These are phyloP conservation scores for Arxiozyma telluris DNA, from an alignment of 1,139 yeast species.

Conservation along the genomic window DNA sequence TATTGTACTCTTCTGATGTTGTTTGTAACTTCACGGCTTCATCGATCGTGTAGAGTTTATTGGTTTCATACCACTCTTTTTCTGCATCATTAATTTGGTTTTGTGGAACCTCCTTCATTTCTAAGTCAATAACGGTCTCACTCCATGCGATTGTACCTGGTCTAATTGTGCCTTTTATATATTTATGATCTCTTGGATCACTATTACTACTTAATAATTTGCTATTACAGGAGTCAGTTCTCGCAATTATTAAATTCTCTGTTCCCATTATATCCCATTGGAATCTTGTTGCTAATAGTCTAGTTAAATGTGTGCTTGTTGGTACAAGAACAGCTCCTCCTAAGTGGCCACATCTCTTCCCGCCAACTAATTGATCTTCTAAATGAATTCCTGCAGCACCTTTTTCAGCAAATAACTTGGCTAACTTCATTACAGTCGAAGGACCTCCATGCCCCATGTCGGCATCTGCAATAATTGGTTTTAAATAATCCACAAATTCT, in stretches of 20 bases:
- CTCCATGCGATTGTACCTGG: slow-evolving; percentile 38
- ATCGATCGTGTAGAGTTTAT: slow-evolving; percentile 39
- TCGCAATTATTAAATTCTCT: slow-evolving; percentile 49
- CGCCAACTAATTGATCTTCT: slow-evolving; percentile 58
- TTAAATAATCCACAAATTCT: slow-evolving; percentile 39
- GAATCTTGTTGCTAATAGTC: slow-evolving; percentile 51
- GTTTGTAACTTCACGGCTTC: slow-evolving; percentile 38
- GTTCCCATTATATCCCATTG: slow-evolving; percentile 61
- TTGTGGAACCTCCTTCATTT: slow-evolving; percentile 29
- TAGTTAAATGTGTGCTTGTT: slow-evolving; percentile 46
- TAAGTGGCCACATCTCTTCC: slow-evolving; percentile 57
- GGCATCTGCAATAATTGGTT: slow-evolving; percentile 59
- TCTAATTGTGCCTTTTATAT: slow-evolving; percentile 41
- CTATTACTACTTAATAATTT: slow-evolving; percentile 45
- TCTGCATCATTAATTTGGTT: slow-evolving; percentile 34
- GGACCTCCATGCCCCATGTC: slow-evolving; percentile 66
- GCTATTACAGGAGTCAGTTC: slow-evolving; percentile 54
- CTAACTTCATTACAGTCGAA: slow-evolving; percentile 54
- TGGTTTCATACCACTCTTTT: slow-evolving; percentile 38
- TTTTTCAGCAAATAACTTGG: slow-evolving; percentile 53
- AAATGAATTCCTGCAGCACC: slow-evolving; percentile 61
- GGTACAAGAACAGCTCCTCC: slow-evolving; percentile 60
- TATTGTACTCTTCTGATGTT: slow-evolving; percentile 9
- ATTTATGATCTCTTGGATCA: slow-evolving; percentile 50
- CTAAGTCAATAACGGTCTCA: slow-evolving; percentile 40